Base-by-base conservation (phyloP, 257 asterid genomes). In the Solanum clarkiae region DNA sequence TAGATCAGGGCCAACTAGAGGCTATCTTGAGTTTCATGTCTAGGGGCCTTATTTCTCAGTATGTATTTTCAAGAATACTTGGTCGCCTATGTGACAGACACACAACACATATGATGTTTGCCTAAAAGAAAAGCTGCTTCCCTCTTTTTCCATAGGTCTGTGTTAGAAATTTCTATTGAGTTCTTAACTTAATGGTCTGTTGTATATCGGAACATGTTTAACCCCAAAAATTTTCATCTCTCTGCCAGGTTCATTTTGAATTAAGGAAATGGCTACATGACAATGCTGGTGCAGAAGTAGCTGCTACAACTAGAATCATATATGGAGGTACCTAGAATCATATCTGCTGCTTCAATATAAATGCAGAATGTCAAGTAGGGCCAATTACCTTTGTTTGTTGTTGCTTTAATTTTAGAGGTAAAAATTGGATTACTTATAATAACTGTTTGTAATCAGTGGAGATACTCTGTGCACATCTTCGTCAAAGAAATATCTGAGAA, bases 201-300 rank as follows among this genome's bases (percentile, higher is more conserved):
- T 16, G 29, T 45, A 18, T 47, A 24, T 79, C 14, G 6, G 26
- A 32, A 14, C 66, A 42, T 10, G 75, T 24, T 81, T 80, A 55
- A 54, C 77, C 9, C 72, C 53, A 5, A 36, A 44, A 81, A 62
- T 65, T 8, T 84, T n/a, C 44, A 62, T 82, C 0, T 45, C 8
- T 71, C 13, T 82, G 47, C 62, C 87, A 87, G 90, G 87, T 85
- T 71, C 91, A 89, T 85, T 60, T 47, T 84, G 84, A 87, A 63
- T 80, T 87, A 65, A 85, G 91, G 56, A 89, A 89, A 71, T 89
- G 87, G 91, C 87, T 87, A 55, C 86, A 85, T 15, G 86, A 53
- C 60, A 87, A 89, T 66, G 88, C 26, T 62, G 87, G 85, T 42
- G 80, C 87, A 20, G 85, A 80, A 70, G 86, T 85, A 85, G 88